Conservation (phyloP, 2,329 filamentous ascomycete species). For the Clonostachys rhizophaga region DNA sequence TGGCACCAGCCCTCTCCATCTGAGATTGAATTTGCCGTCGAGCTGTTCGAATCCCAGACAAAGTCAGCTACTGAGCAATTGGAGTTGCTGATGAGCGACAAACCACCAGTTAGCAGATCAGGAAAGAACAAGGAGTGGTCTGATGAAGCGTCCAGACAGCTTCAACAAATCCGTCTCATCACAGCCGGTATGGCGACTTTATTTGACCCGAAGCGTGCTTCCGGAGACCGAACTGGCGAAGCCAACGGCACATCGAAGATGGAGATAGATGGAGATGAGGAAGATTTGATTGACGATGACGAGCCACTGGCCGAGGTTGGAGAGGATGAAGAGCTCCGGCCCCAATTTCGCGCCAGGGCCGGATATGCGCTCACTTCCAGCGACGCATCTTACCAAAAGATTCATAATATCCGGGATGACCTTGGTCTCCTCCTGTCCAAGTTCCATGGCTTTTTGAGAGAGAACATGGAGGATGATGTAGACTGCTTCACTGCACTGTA, state of each 20-base stretch:
- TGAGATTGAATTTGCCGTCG: slow-evolving; percentile 84
- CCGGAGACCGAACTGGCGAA: slow-evolving; percentile 44
- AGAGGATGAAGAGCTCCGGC: slow-evolving; percentile 78
- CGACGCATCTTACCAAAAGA: slow-evolving; percentile 60
- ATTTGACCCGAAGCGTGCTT: slow-evolving; percentile 75
- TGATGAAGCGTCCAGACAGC: slow-evolving; percentile 86
- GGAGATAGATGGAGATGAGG: slow-evolving; percentile 35
- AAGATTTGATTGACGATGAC: slow-evolving; percentile 36
- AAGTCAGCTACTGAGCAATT: slow-evolving; percentile 71
- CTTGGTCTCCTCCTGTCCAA: slow-evolving; percentile 77
- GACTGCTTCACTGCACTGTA: slow-evolving; percentile 92
- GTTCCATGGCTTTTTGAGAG: slow-evolving; percentile 78
- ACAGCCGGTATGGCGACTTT: slow-evolving; percentile 85
- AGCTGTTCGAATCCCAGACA: slow-evolving; percentile 82
- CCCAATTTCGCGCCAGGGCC: slow-evolving; percentile 82
- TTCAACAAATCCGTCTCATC: slow-evolving; percentile 83
- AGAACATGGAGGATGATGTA: slow-evolving; percentile 91
- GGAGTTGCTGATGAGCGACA: slow-evolving; percentile 72
- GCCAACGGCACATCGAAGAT: slow-evolving; percentile 52
- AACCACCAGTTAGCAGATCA: slow-evolving; percentile 79
- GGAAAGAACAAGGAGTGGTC: slow-evolving; percentile 99
- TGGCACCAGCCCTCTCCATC: slow-evolving; percentile 83
- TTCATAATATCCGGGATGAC: slow-evolving; percentile 77
- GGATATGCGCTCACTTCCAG: slow-evolving; percentile 68
- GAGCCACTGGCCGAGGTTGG: slow-evolving; percentile 58